These are phyloP conservation scores for Globisporangium nunn DNA, from an alignment of 352 stramenopile species.

Conservation along the genomic window DNA sequence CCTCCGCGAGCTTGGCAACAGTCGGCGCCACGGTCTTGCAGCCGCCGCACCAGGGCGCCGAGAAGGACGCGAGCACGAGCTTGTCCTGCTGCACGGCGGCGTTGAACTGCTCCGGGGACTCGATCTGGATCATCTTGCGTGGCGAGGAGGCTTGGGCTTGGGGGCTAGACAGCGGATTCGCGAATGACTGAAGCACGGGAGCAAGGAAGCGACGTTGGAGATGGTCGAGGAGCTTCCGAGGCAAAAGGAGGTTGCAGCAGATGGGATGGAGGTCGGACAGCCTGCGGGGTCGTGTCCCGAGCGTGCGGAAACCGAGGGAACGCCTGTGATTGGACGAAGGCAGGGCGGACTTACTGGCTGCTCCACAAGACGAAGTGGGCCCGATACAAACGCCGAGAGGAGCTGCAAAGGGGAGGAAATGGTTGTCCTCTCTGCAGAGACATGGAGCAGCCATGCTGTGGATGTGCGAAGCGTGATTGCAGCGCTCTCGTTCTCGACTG, in stretches of 20 bases:
- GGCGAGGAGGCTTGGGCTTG: constrained; percentile 5
- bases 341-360: neutral
- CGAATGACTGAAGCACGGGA: constrained; percentile 10
- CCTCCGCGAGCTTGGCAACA: constrained; percentile 39
- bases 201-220: neutral
- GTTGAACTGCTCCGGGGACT: constrained; percentile 35
- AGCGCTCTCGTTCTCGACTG: too few relatives aligned
- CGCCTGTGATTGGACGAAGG: neutral
- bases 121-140: constrained; percentile 26
- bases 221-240: neutral
- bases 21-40: constrained; percentile 58
- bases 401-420: neutral
- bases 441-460: neutral
- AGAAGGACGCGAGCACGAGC: constrained; percentile 43
- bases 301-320: too few relatives aligned
- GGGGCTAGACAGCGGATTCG: constrained; percentile 3
- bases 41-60: constrained; percentile 54
- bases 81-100: constrained; percentile 27
- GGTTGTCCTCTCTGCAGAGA: neutral
- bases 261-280: neutral
- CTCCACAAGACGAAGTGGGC: neutral
- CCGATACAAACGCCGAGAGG: constrained; percentile 1
- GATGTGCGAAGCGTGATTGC: neutral
- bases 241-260: neutral
- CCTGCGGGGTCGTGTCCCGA: too few relatives aligned